Base-by-base conservation (phyloP, 495 filamentous ascomycete species). In the Penicillium roqueforti region DNA sequence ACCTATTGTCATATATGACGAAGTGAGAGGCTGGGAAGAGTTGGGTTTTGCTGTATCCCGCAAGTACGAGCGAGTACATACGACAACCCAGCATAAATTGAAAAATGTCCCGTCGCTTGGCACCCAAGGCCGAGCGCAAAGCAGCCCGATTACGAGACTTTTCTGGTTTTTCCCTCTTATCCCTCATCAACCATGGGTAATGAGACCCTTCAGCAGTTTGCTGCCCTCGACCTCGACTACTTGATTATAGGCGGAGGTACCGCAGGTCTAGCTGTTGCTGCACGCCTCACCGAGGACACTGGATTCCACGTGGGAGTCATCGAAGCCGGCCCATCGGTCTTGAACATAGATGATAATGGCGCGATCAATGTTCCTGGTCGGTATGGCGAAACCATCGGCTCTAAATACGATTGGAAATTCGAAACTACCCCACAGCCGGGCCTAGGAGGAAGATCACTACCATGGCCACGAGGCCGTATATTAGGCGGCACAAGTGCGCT, bases 221-320 rank as follows among this genome's bases (percentile, higher is more conserved):
- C 46, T 8, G 5, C 23, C 6, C 52, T 54, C 20, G 36, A 60
- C 14, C 78, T 80, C 20, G 68, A 77, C 45, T 73, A 68, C 36
- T 10, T 75, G 2, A 65, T 77, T 23, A 57, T 66, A 20, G 70
- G 72, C 1, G 72, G 69, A 6, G 74, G 72, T 18, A 74, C 69
- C 4, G 59, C 70, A 1, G 70, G 73, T 1, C 56, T 75, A 10
- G 65, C 55, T 5, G 36, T 72, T 3, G 72, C 72, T 6, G 69
- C 70, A 32, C 71, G 82, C 8, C 68, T 84, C 8, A 73, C 70
- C 28, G 79, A 81, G 39, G 64, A 75, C 47, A 50, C 70, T 1
- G 41, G 66, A 25, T 52, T 77, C 49, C 61, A 53, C 4, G 72
- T 80, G 13, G 73, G 70, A 26, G 68, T 80, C 7, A 51, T 81